Conservation (phyloP, 176 grass and related monocot species). For the Bonia amplexicaulis region DNA sequence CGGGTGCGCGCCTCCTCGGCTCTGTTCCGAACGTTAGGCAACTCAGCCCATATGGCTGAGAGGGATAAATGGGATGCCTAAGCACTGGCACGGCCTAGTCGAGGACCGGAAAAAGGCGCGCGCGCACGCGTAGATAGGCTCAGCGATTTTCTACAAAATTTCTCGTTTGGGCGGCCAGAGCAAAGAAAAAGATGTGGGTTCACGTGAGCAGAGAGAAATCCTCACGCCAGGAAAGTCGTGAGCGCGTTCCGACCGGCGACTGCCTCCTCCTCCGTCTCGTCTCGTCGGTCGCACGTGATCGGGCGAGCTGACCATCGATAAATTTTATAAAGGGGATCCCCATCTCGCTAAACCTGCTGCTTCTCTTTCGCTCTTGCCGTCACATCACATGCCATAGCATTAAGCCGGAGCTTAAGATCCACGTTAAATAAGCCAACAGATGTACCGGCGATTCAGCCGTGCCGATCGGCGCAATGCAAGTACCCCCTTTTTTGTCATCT, state of each 20-base stretch:
- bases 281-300: background rate
- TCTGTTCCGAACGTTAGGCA: background rate
- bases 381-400: background rate
- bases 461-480: background rate
- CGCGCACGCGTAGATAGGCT: background rate
- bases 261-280: background rate
- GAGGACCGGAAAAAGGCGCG: background rate
- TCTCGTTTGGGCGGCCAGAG: background rate
- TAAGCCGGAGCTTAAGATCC: background rate
- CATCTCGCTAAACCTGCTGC: background rate
- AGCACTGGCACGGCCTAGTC: background rate
- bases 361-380: background rate
- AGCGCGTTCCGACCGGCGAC: background rate
- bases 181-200: background rate
- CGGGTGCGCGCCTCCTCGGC: background rate
- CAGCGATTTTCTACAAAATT: background rate
- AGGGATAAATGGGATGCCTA: background rate
- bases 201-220: conserved; percentile 4
- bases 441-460: background rate
- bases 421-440: background rate
- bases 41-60: background rate
- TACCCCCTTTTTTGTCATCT: background rate
- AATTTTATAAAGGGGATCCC: background rate
- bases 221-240: conserved; percentile 8
- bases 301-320: background rate